Evolutionary conservation across 2,329 filamentous ascomycete species (phyloP).

Genomic region (Rutstroemia sp.): DNA sequence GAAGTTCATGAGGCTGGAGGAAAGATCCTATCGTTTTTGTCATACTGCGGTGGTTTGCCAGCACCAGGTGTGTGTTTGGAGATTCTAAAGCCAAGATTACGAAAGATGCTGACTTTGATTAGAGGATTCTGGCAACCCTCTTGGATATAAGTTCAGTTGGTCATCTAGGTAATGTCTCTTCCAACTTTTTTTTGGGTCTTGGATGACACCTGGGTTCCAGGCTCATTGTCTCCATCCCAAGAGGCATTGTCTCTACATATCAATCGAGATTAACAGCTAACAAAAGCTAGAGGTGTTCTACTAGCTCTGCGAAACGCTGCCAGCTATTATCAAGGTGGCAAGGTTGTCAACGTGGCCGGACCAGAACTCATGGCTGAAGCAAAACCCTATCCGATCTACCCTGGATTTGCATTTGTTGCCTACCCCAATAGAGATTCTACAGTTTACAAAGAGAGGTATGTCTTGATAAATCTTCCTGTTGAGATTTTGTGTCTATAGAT

Average conservation of each 20-base stretch:
- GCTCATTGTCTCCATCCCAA: too few species aligned
- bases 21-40: slow-evolving; percentile 72
- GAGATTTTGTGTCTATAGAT: too few species aligned
- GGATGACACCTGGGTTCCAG: too few species aligned
- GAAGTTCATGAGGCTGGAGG: slow-evolving; percentile 82
- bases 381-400: slow-evolving; percentile 87
- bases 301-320: slow-evolving; percentile 83
- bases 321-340: slow-evolving; percentile 72
- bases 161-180: slow-evolving; percentile 10
- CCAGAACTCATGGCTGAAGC: slow-evolving; percentile 75
- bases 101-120: too few species aligned
- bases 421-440: slow-evolving; percentile 93
- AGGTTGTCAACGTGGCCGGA: slow-evolving; percentile 58
- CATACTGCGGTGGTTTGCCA: slow-evolving; percentile 69
- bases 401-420: slow-evolving; percentile 72
- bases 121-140: slow-evolving; percentile 77
- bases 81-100: too few species aligned
- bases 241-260: too few species aligned
- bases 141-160: slow-evolving; percentile 87
- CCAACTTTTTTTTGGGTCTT: too few species aligned
- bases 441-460: slow-evolving; percentile 32
- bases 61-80: slow-evolving; percentile 33
- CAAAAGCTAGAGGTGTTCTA: slow-evolving; percentile 61
- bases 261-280: too few species aligned
- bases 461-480: too few species aligned